Percentiles rank a stretch among this genome's conserved stretches.
Conservation (phyloP, 2,329 filamentous ascomycete species). For the Aurifilum marmelostoma region DNA sequence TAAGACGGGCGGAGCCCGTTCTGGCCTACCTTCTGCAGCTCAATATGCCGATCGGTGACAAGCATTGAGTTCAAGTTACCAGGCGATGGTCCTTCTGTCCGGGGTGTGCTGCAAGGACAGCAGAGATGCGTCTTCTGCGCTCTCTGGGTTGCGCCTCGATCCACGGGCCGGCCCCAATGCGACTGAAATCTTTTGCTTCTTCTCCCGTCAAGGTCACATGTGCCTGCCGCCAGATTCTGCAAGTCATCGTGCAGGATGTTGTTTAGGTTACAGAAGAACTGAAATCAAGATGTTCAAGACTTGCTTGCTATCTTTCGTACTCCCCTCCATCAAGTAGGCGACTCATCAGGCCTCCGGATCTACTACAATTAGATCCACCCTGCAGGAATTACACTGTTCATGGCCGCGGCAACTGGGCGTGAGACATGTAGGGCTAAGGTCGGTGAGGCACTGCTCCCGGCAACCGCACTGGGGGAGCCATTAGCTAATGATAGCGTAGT, state of each 20-base stretch:
- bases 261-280: not conserved
- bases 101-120: constrained; percentile 4
- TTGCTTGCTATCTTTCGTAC: not conserved
- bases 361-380: constrained; percentile 1
- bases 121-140: not conserved
- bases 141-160: not conserved
- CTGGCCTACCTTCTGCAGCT: not conserved
- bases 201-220: not conserved
- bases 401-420: constrained; percentile 22
- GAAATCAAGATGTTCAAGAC: not conserved
- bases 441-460: constrained; percentile 17
- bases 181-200: not conserved
- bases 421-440: constrained; percentile 20
- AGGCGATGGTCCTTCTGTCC: not conserved
- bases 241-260: not conserved
- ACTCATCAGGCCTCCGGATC: constrained; percentile 3
- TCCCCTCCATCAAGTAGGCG: not conserved
- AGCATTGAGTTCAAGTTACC: not conserved
- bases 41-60: not conserved
- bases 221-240: not conserved
- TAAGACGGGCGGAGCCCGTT: constrained; percentile 15
- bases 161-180: not conserved
- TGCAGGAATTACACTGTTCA: constrained; percentile 20
- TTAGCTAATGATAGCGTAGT: constrained; percentile 11
- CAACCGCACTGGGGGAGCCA: constrained; percentile 21